Conservation (phyloP, 2,329 filamentous ascomycete species). For the Pestalotiopsis sp. region DNA sequence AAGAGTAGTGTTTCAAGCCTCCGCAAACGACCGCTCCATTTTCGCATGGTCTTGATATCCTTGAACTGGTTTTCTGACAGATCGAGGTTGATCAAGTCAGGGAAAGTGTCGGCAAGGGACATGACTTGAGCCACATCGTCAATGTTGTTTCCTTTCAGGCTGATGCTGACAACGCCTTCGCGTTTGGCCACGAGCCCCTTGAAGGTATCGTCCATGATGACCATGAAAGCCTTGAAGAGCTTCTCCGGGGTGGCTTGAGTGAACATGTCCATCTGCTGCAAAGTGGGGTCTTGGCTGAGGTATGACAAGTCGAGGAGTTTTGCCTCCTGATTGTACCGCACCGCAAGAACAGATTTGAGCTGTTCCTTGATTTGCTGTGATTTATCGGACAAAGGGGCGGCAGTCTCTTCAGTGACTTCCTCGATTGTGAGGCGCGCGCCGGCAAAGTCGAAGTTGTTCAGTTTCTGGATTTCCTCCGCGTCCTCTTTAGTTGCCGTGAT, state of each 20-base stretch:
- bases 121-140: constrained; percentile 73
- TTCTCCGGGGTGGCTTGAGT: constrained; percentile 75
- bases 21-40: constrained; percentile 80
- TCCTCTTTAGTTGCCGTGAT: constrained; percentile 69
- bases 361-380: constrained; percentile 68
- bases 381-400: constrained; percentile 48
- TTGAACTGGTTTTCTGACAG: constrained; percentile 82
- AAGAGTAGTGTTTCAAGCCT: constrained; percentile 81
- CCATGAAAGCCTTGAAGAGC: constrained; percentile 91
- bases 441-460: constrained; percentile 72
- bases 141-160: constrained; percentile 79
- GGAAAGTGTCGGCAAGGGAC: constrained; percentile 76
- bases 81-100: constrained; percentile 85
- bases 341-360: constrained; percentile 71
- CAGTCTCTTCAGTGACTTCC: constrained; percentile 45
- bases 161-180: constrained; percentile 80
- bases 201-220: constrained; percentile 79
- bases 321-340: constrained; percentile 70
- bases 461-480: constrained; percentile 64
- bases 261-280: constrained; percentile 78
- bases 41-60: constrained; percentile 67
- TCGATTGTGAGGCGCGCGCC: constrained; percentile 62
- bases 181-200: constrained; percentile 71
- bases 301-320: constrained; percentile 86
- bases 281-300: constrained; percentile 71